Conservation (phyloP, 192 early-diverging fungal genomes). For the Phycomyces nitens region DNA sequence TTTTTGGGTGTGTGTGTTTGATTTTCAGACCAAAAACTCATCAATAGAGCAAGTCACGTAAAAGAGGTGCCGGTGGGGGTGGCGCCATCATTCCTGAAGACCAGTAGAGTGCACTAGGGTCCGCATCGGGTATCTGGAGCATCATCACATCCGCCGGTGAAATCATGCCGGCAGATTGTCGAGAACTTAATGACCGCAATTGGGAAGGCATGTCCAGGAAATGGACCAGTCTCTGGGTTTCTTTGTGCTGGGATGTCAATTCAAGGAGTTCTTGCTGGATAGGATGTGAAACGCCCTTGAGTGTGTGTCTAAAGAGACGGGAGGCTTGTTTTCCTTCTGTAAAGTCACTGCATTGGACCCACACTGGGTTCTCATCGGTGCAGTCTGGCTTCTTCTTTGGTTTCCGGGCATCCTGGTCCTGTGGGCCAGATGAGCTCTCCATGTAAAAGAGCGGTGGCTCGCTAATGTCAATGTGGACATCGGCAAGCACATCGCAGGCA, state of each 20-base stretch:
- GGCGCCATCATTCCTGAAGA: no score
- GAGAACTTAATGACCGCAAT: not conserved
- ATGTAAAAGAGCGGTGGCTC: slow-evolving; percentile 56
- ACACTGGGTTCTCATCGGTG: slow-evolving; percentile 16
- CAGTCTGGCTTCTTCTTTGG: not conserved
- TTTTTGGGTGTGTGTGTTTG: no score
- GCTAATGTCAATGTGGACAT: slow-evolving; percentile 51
- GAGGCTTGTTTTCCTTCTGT: slow-evolving; percentile 61
- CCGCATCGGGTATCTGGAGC: no score
- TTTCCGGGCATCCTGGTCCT: slow-evolving; percentile 9
- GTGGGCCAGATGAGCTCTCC: slow-evolving; percentile 37
- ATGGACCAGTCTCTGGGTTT: slow-evolving; percentile 18
- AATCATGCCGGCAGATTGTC: no score
- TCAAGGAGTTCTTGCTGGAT: slow-evolving; percentile 24
- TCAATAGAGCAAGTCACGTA: no score
- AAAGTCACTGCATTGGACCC: slow-evolving; percentile 61
- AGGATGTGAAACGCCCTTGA: slow-evolving; percentile 39
- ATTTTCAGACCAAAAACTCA: no score
- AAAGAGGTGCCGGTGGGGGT: no score
- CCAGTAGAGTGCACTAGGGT: no score
- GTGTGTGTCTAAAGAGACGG: slow-evolving; percentile 45
- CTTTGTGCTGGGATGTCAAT: slow-evolving; percentile 17
- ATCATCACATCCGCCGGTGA: no score
- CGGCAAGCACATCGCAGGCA: slow-evolving; percentile 36
- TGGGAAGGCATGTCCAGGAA: slow-evolving; percentile 13